phyloP scores from a whole-genome alignment of 169 alveolate species.

The Ichthyophthirius multifiliis region DNA sequence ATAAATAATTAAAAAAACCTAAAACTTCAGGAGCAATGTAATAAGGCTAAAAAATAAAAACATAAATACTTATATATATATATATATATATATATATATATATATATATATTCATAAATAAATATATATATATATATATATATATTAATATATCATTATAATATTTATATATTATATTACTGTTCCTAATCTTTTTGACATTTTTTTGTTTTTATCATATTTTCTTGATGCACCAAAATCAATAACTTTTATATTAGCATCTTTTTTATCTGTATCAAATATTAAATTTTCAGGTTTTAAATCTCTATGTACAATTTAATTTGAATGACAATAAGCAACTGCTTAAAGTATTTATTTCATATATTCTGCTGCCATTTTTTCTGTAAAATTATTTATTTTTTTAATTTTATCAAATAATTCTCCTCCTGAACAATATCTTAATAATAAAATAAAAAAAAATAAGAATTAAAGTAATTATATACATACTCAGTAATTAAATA shows the following conservation, averaged over 20 bases:
- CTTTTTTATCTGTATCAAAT: conserved; percentile 47
- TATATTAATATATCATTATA: not conserved
- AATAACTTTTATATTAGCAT: conserved; percentile 64
- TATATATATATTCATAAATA: no score
- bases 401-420: conserved; percentile 76
- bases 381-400: conserved; percentile 54
- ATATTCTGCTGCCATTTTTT: conserved; percentile 69
- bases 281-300: conserved; percentile 82
- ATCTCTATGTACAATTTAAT: conserved; percentile 78
- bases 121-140: no score
- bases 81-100: not conserved
- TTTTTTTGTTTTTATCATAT: conserved; percentile 39
- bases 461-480: not conserved
- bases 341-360: conserved; percentile 78
- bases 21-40: conserved; percentile 1
- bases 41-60: not conserved
- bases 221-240: conserved; percentile 77
- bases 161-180: not conserved
- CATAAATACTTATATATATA: not conserved
- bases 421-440: conserved; percentile 65
- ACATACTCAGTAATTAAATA: conserved; percentile 46
- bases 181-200: conserved; percentile 57
- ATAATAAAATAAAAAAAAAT: not conserved
- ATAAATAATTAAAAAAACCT: not conserved
- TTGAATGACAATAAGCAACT: conserved; percentile 75